A percentile compares a stretch with the other conserved stretches of the same genome.
phyloP scores from a whole-genome alignment of 1,139 yeast species.

The Pichia sp. region DNA sequence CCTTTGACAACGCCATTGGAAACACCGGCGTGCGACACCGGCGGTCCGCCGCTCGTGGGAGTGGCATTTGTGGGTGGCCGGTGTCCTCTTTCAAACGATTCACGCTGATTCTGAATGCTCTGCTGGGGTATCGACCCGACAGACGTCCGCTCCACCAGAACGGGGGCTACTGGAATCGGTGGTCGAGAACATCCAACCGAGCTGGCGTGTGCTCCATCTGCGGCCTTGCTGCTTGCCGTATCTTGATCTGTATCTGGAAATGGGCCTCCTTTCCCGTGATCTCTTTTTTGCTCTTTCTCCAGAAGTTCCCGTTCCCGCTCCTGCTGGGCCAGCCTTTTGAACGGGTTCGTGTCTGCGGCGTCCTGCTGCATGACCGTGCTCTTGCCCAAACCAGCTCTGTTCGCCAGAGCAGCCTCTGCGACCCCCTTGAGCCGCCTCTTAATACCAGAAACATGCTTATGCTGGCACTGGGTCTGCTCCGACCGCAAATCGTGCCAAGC shows the following conservation, averaged over 20 bases:
- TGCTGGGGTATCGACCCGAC: background rate
- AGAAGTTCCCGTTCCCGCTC: constrained; percentile 3
- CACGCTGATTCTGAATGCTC: background rate
- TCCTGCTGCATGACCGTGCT: background rate
- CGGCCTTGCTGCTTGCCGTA: background rate
- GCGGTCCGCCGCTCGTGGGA: background rate
- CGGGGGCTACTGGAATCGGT: background rate
- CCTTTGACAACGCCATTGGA: background rate
- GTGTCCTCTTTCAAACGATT: background rate
- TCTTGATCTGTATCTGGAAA: background rate
- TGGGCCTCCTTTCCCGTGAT: background rate
- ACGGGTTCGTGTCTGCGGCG: constrained; percentile 9
- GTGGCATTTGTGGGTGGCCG: background rate
- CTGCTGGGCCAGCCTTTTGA: constrained; percentile 6
- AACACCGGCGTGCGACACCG: background rate
- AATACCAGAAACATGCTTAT: background rate
- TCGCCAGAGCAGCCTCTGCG: background rate
- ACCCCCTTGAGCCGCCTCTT: background rate
- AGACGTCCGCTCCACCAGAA: background rate
- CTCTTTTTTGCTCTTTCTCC: background rate
- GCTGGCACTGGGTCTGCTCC: background rate
- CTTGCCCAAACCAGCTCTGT: background rate
- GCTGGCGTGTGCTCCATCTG: background rate
- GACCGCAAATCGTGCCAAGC: background rate
- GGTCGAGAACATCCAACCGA: background rate